Conservation (phyloP, 352 stramenopile genomes). For the Phytopythium montanum region DNA sequence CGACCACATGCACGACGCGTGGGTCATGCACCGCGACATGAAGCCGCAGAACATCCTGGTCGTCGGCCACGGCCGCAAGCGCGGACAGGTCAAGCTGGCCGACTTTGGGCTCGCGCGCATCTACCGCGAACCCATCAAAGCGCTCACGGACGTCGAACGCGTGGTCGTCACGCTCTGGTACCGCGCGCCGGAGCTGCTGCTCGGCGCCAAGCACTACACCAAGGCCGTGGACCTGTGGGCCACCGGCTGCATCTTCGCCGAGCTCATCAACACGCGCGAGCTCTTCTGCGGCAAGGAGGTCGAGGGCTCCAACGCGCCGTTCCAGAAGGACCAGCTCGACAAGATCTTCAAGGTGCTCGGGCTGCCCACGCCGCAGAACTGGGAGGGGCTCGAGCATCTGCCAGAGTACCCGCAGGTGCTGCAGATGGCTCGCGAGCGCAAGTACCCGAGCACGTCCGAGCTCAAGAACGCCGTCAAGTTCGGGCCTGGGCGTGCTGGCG, state of each 20-base stretch:
- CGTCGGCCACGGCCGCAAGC: constrained; percentile 77
- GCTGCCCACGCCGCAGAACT: constrained; percentile 80
- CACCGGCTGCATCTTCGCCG: constrained; percentile 95
- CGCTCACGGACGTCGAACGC: constrained; percentile 82
- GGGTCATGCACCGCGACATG: constrained; percentile 93
- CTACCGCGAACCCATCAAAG: constrained; percentile 88
- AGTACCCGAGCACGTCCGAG: constrained; percentile 81
- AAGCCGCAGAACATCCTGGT: constrained; percentile 94
- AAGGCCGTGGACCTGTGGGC: constrained; percentile 96
- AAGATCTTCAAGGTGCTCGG: constrained; percentile 91
- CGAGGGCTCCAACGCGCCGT: constrained; percentile 82
- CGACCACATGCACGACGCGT: constrained; percentile 92
- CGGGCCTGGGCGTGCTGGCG: constrained; percentile 59
- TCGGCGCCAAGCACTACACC: constrained; percentile 92
- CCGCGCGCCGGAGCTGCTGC: constrained; percentile 91
- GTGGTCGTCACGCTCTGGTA: constrained; percentile 97
- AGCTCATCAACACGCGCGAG: constrained; percentile 87
- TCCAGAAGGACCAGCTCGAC: constrained; percentile 89
- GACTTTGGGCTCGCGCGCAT: constrained; percentile 87
- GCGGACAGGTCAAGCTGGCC: constrained; percentile 81
- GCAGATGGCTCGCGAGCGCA: constrained; percentile 81
- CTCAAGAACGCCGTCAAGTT: constrained; percentile 86
- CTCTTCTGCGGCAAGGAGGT: constrained; percentile 89
- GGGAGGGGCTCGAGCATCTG: constrained; percentile 80
- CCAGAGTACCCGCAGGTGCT: constrained; percentile 82